Base-by-base conservation (phyloP, 2,329 filamentous ascomycete species). In the Fusarium tanahbumbuense region DNA sequence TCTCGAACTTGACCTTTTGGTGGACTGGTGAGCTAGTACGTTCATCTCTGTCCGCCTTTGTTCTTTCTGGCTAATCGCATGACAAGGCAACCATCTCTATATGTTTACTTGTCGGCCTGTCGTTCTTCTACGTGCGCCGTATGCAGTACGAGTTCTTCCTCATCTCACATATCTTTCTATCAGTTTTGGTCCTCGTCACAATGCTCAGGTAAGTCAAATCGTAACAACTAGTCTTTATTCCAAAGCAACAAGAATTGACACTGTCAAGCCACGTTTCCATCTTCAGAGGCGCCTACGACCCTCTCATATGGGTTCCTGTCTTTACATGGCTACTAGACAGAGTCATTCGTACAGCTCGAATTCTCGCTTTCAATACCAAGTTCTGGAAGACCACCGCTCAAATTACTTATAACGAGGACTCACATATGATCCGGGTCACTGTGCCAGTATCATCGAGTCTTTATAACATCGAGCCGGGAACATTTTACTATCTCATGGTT, bases 71-170 rank as follows among this genome's bases (percentile, higher is more conserved):
- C 41, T 62, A 10, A 59, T 13, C 3, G 1, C 15, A 2, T 4
- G 4, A 2, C 13, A 83, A 83, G 79, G 83, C 83, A 0, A 84
- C 80, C 0, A 67, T 84, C 1, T 57, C 78, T 48, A 84, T 85
- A 83, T 83, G 81, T 44, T 67, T 82, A 0, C 71, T 86, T 3
- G 57, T 87, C 0, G 76, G 75, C 0, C 79, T 84, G 16, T 89
- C 87, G 0, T 75, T 86, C 3, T 86, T 85, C 62, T 85, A 82
- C 73, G 76, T 88, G 47, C 82, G 87, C 1, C 81, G 83, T 16
- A 81, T 79, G 9, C 80, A 82, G 22, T 90, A 88, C 66, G 86
- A 88, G 64, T 46, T 80, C 1, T 87, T 87, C 64, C 76, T 87
- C 16, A 60, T 84, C 13, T 32, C 83, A 1, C 85, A 89, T 60